Conservation (phyloP, 345 rosid genomes). For the Linum trigynum region DNA sequence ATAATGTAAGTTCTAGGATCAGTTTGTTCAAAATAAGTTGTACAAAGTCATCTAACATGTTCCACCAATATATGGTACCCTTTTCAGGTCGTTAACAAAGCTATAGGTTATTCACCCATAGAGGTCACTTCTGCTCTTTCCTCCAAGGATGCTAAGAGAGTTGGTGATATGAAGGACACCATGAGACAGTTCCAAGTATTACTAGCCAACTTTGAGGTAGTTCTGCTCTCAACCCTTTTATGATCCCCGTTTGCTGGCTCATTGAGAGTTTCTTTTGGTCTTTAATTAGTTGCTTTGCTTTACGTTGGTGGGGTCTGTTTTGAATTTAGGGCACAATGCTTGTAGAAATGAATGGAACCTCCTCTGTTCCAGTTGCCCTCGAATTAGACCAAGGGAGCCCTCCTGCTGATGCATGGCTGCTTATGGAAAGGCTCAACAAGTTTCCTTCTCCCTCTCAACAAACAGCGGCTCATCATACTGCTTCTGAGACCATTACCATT, state of each 20-base stretch:
- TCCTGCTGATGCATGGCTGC: slow-evolving; percentile 62
- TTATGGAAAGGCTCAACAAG: slow-evolving; percentile 45
- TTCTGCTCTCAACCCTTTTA: not conserved
- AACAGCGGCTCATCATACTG: slow-evolving; percentile 13
- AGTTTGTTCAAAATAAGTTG: slow-evolving; percentile 2
- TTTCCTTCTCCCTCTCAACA: slow-evolving; percentile 12
- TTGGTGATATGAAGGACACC: slow-evolving; percentile 51
- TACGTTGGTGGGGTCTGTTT: slow-evolving; percentile 2
- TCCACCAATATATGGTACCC: slow-evolving; percentile 9
- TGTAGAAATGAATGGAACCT: slow-evolving; percentile 48
- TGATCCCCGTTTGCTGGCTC: not conserved
- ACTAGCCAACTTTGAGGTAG: slow-evolving; percentile 76
- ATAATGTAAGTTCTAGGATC: slow-evolving; percentile 42
- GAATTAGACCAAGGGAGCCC: slow-evolving; percentile 71
- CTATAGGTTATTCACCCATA: slow-evolving; percentile 67
- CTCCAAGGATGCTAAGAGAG: slow-evolving; percentile 38
- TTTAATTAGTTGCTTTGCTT: not conserved
- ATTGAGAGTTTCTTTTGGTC: not conserved
- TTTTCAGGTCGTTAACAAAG: slow-evolving; percentile 57
- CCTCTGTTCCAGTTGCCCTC: slow-evolving; percentile 50
- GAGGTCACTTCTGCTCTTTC: slow-evolving; percentile 78
- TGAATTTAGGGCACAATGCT: slow-evolving; percentile 63
- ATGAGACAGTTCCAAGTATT: slow-evolving; percentile 55
- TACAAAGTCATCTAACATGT: slow-evolving; percentile 6
- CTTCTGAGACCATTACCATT: slow-evolving; percentile 23